Percentiles rank a stretch among this genome's conserved stretches.
Evolutionary conservation across 202 grass and related monocot species (phyloP).

Genomic region (Schoenoplectus tabernaemontani): DNA sequence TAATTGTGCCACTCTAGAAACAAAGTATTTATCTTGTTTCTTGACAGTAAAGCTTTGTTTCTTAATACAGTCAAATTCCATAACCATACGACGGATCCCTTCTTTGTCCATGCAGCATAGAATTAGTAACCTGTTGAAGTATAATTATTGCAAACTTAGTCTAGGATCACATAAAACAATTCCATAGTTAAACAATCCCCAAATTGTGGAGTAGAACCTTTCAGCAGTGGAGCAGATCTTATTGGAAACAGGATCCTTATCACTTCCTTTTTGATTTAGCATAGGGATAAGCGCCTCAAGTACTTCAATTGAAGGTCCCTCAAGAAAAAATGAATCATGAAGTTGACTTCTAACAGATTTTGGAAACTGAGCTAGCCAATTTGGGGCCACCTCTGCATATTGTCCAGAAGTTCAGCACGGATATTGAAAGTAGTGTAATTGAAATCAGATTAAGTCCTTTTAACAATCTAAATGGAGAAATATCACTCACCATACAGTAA

Average conservation of each 20-base stretch:
- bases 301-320: conserved; percentile 76
- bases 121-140: conserved; percentile 57
- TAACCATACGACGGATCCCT: conserved; percentile 49
- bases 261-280: conserved; percentile 49
- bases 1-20: conserved; percentile 61
- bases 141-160: neutral
- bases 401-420: conserved; percentile 16
- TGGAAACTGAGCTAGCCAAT: conserved; percentile 53
- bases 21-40: conserved; percentile 30
- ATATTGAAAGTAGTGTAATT: conserved; percentile 17
- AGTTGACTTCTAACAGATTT: conserved; percentile 52
- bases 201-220: conserved; percentile 42
- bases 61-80: conserved; percentile 37
- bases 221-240: conserved; percentile 57
- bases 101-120: conserved; percentile 69
- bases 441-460: conserved; percentile 9
- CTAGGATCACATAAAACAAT: conserved; percentile 10
- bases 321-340: conserved; percentile 87
- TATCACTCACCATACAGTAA: conserved; percentile 61
- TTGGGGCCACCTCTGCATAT: conserved; percentile 72
- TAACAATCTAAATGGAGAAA: neutral
- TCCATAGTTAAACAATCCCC: conserved; percentile 1
- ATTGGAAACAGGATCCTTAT: conserved; percentile 48
- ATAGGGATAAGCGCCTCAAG: conserved; percentile 67
- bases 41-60: conserved; percentile 27